phyloP scores from a whole-genome alignment of 176 grass and related monocot genomes.

The Musa beccarii region DNA sequence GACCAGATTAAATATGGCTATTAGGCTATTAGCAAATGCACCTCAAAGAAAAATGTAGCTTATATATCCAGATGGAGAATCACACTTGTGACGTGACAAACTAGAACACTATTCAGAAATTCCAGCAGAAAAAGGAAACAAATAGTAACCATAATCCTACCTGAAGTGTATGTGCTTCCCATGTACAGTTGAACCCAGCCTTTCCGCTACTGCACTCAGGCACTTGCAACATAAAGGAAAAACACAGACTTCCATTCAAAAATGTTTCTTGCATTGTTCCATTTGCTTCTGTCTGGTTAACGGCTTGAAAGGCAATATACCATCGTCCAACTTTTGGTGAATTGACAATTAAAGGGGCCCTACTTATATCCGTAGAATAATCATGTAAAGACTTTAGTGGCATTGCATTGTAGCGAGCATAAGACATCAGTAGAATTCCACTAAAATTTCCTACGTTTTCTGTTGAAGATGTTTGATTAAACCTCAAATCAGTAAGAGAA shows the following conservation, averaged over 20 bases:
- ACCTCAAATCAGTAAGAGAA: slow-evolving; percentile 26
- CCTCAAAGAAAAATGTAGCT: neutral
- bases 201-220: slow-evolving; percentile 64
- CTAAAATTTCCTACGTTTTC: slow-evolving; percentile 16
- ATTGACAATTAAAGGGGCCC: slow-evolving; percentile 55
- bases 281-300: slow-evolving; percentile 44
- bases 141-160: slow-evolving; percentile 27
- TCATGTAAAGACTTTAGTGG: slow-evolving; percentile 70
- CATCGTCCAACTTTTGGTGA: slow-evolving; percentile 80
- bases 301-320: slow-evolving; percentile 65
- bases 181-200: slow-evolving; percentile 68
- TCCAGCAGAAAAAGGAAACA: neutral
- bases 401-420: slow-evolving; percentile 61
- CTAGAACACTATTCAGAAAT: neutral
- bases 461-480: slow-evolving; percentile 32
- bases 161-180: slow-evolving; percentile 60
- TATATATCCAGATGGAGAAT: neutral
- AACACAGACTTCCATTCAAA: slow-evolving; percentile 42
- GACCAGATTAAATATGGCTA: neutral
- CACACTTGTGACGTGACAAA: neutral
- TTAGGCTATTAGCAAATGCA: neutral
- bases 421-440: slow-evolving; percentile 27
- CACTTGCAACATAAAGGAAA: slow-evolving; percentile 78
- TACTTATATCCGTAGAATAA: slow-evolving; percentile 59
- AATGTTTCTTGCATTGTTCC: slow-evolving; percentile 25